phyloP scores from a whole-genome alignment of 495 filamentous ascomycete genomes.

The Sabuloglossum arenarium region DNA sequence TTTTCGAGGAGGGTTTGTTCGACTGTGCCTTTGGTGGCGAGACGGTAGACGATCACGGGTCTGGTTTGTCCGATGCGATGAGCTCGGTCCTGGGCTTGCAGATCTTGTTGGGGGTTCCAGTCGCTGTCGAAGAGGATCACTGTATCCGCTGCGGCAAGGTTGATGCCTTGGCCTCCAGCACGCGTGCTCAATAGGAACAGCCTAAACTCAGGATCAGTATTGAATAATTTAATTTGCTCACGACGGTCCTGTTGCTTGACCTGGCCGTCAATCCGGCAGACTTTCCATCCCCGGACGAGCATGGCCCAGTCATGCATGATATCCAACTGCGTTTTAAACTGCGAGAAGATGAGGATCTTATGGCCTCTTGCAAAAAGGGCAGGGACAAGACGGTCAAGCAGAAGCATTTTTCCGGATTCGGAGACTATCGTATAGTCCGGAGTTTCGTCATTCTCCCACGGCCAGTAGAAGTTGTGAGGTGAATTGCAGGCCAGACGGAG shows the following conservation, averaged over 20 bases:
- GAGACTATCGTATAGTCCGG: slow-evolving; percentile 27
- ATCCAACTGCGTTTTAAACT: slow-evolving; percentile 87
- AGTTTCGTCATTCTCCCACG: slow-evolving; percentile 36
- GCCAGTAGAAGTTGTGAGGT: slow-evolving; percentile 93
- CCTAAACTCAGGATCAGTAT: slow-evolving; percentile 42
- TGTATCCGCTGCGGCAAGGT: slow-evolving; percentile 50
- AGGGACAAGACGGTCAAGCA: slow-evolving; percentile 72
- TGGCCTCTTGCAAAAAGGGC: slow-evolving; percentile 53
- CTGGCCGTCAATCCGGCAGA: slow-evolving; percentile 84
- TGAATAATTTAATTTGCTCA: slow-evolving; percentile 72
- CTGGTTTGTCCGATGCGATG: slow-evolving; percentile 87
- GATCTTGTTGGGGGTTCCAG: slow-evolving; percentile 95
- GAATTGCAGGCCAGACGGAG: slow-evolving; percentile 80
- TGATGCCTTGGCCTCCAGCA: slow-evolving; percentile 90
- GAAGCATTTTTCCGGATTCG: slow-evolving; percentile 82
- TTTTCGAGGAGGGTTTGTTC: slow-evolving; percentile 75
- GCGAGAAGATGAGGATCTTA: slow-evolving; percentile 89
- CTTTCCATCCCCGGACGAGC: slow-evolving; percentile 47
- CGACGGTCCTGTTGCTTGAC: slow-evolving; percentile 63
- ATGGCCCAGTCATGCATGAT: slow-evolving; percentile 72
- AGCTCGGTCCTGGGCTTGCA: slow-evolving; percentile 87
- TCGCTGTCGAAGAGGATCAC: slow-evolving; percentile 64
- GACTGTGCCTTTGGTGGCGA: slow-evolving; percentile 83
- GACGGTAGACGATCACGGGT: slow-evolving; percentile 84
- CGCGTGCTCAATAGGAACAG: slow-evolving; percentile 79